A percentile compares a stretch with the other conserved stretches of the same genome.
Evolutionary conservation across 2,329 filamentous ascomycete genomes (phyloP).

Genomic region (Colletotrichum sp.): DNA sequence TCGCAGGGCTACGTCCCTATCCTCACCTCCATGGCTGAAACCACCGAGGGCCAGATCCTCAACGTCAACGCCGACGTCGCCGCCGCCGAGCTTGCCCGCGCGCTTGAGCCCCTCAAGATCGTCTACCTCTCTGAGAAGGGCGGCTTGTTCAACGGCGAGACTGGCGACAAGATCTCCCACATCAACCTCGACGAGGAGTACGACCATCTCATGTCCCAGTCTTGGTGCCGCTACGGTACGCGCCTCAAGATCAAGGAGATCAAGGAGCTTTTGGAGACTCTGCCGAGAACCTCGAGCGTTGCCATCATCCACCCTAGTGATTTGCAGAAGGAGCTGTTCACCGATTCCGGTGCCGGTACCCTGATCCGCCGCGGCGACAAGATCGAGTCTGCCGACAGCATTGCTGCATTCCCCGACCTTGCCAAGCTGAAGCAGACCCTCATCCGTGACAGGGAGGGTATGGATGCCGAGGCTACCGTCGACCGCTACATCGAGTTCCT

Average conservation of each 20-base stretch:
- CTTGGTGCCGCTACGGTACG: conserved; percentile 95
- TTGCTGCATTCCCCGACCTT: conserved; percentile 78
- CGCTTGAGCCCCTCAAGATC: conserved; percentile 92
- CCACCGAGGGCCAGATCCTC: conserved; percentile 85
- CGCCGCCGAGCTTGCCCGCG: conserved; percentile 87
- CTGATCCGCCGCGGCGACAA: conserved; percentile 92
- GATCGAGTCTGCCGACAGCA: conserved; percentile 73
- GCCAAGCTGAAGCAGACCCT: conserved; percentile 82
- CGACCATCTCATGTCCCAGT: conserved; percentile 88
- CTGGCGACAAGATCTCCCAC: conserved; percentile 92
- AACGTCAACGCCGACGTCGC: conserved; percentile 99
- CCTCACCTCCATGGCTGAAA: conserved; percentile 95
- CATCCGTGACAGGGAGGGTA: conserved; percentile 78
- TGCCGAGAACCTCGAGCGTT: conserved; percentile 91
- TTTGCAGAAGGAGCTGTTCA: conserved; percentile 95
- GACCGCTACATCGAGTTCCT: conserved; percentile 86
- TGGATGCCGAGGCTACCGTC: conserved; percentile 83
- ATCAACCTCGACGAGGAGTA: conserved; percentile 99
- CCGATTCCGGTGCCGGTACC: conserved; percentile 92
- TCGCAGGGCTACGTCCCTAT: conserved; percentile 91
- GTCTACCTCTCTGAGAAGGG: conserved; percentile 99
- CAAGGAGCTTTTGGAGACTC: conserved; percentile 86
- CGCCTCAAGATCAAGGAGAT: conserved; percentile 97
- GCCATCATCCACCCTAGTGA: conserved; percentile 97
- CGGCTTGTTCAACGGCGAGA: conserved; percentile 90